Conservation (phyloP, 495 filamentous ascomycete species). For the Aspergillus biplanus region DNA sequence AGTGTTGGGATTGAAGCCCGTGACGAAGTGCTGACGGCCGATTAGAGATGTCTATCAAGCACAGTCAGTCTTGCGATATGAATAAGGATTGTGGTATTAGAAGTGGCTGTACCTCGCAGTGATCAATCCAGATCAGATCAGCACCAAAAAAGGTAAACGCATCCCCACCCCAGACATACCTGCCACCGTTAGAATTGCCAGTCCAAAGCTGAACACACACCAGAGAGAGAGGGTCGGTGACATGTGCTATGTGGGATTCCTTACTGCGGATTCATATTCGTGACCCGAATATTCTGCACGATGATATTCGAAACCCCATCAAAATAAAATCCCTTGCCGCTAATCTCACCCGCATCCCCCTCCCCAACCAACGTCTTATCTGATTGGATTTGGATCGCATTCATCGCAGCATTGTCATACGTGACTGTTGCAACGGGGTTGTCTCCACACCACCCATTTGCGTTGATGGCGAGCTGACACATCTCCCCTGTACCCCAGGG, state of each 20-base stretch:
- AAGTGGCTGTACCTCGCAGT: slow-evolving; percentile 13
- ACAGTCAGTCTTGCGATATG: too few relatives aligned
- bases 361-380: slow-evolving; percentile 47
- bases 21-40: not conserved
- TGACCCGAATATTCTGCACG: slow-evolving; percentile 53
- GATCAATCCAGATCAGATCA: slow-evolving; percentile 50
- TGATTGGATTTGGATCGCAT: slow-evolving; percentile 43
- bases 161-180: slow-evolving; percentile 50
- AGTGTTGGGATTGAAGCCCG: not conserved
- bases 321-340: slow-evolving; percentile 47
- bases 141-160: slow-evolving; percentile 44
- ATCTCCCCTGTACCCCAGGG: slow-evolving; percentile 43
- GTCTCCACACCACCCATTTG: slow-evolving; percentile 46
- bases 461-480: slow-evolving; percentile 55
- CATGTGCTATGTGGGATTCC: too few relatives aligned
- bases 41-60: not conserved
- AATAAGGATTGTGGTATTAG: too few relatives aligned
- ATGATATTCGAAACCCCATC: slow-evolving; percentile 48
- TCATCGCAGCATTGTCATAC: slow-evolving; percentile 44
- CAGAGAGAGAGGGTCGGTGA: too few relatives aligned
- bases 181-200: not conserved
- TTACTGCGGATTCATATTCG: slow-evolving; percentile 47
- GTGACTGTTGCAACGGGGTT: slow-evolving; percentile 33
- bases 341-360: slow-evolving; percentile 41
- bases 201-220: too few relatives aligned